Conservation (phyloP, 331 rosid genomes). For the Phaseolus coccineus region DNA sequence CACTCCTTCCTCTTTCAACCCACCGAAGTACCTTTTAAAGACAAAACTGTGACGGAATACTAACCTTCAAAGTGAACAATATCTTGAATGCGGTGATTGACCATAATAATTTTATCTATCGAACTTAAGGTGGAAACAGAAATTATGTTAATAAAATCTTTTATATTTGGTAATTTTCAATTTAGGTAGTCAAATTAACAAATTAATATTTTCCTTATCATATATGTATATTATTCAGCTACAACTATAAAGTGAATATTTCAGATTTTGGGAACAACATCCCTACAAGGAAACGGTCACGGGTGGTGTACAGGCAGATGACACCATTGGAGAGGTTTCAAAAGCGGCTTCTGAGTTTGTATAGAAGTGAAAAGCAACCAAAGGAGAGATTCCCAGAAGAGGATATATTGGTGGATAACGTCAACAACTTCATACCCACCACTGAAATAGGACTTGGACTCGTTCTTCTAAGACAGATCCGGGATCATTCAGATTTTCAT, state of each 20-base stretch:
- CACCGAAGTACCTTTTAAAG: no score
- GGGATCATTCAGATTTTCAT: background rate
- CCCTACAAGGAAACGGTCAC: slow-evolving; percentile 34
- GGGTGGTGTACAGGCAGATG: background rate
- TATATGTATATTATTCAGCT: no score
- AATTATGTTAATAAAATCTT: no score
- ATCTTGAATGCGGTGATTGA: no score
- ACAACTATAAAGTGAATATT: background rate
- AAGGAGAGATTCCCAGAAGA: background rate
- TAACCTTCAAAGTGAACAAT: no score
- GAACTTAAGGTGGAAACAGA: no score
- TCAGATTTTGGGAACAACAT: background rate
- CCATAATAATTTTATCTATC: no score
- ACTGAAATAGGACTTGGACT: slow-evolving; percentile 54
- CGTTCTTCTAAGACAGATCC: slow-evolving; percentile 29
- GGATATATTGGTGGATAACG: slow-evolving; percentile 21
- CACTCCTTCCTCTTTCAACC: no score
- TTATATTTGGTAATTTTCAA: no score
- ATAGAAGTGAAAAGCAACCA: background rate
- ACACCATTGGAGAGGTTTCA: slow-evolving; percentile 30
- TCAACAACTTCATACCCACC: slow-evolving; percentile 13
- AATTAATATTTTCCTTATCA: no score
- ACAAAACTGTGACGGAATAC: no score
- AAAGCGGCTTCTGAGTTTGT: slow-evolving; percentile 8
- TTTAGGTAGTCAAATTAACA: no score